These are phyloP conservation scores for Datisca glomerata DNA, from an alignment of 306 rosid genomes.

Conservation along the genomic window DNA sequence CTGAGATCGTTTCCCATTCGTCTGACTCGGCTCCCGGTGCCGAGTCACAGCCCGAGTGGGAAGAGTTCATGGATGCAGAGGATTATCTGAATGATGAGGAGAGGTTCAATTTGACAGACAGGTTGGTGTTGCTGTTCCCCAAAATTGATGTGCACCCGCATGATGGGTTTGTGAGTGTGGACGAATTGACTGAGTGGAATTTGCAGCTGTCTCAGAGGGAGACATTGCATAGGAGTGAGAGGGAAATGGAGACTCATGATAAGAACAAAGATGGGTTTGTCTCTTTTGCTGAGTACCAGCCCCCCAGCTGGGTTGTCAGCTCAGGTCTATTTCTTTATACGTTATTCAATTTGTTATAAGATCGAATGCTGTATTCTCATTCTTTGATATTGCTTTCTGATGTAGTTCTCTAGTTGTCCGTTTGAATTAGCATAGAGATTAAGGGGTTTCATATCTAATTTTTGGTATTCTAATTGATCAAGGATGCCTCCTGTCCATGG, in stretches of 20 bases:
- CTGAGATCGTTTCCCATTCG: slow-evolving; percentile 18
- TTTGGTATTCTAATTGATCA: too few species aligned
- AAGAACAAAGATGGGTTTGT: slow-evolving; percentile 63
- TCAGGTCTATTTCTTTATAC: slow-evolving; percentile 38
- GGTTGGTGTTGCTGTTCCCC: slow-evolving; percentile 61
- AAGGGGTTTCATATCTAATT: too few species aligned
- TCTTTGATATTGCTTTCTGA: too few species aligned
- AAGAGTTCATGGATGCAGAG: slow-evolving; percentile 76
- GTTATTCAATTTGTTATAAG: slow-evolving; percentile 1
- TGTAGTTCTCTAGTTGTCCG: too few species aligned
- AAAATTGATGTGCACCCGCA: slow-evolving; percentile 57
- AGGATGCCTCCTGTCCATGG: too few species aligned
- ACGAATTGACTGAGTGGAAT: slow-evolving; percentile 83
- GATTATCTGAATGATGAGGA: slow-evolving; percentile 76
- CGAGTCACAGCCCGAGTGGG: slow-evolving; percentile 91
- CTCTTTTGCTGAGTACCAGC: slow-evolving; percentile 83
- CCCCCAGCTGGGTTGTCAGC: slow-evolving; percentile 72
- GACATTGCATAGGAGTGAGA: slow-evolving; percentile 54
- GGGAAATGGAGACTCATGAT: slow-evolving; percentile 87
- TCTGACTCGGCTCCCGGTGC: slow-evolving; percentile 46
- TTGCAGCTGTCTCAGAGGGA: slow-evolving; percentile 55
- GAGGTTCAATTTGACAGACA: slow-evolving; percentile 62
- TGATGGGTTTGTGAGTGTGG: slow-evolving; percentile 43
- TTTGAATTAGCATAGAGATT: too few species aligned
- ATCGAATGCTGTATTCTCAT: too few species aligned